Base-by-base conservation (phyloP, 1,284 basidiomycete species). In the Ustilago loliicola region DNA sequence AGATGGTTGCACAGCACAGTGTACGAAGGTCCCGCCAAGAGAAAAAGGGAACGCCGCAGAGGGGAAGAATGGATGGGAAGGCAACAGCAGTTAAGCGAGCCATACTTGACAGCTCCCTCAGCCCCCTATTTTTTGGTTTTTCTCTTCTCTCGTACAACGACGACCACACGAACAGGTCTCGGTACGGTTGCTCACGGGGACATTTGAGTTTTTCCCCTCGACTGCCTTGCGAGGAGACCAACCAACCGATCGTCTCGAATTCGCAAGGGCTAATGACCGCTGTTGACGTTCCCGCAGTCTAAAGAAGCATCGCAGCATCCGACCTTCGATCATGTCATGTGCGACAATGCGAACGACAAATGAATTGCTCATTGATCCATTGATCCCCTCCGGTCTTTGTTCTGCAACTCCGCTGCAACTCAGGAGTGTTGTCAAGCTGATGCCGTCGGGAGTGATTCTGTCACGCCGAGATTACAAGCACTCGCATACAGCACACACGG, bases 261-360 rank as follows among this genome's bases (percentile, higher is more conserved):
- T 34, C 11, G 32, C 32, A 34, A 5, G 5, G 32, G 32, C 32
- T 34, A 11, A 6, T 34, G 32, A 34, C 32, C 32, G 38, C 19
- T 45, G 21, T 45, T 45, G 42, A 45, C 42, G n/a, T 45, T 23
- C 11, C 42, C 42, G 42, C n/a, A 19, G 42, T 23, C 21, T 21
- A 8, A 6, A 8, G 19, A 45, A n/a, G 42, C 5, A 21, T 8
- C 19, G 21, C 19, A 23, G 19, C 42, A 21, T 23, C 8, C 42
- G 42, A 45, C n/a, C 42, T 21, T 45, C 42, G 42, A 45, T 45
- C 21, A 45, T 45, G 42, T 21, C 21, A 45, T 45, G 42, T 45
- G 42, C n/a, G 21, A 6, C 10, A 45, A 45, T 17, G 19, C n/a
- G n/a, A 45, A 45, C 7, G n/a, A 23, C 42, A 21, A 45, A 45